Evolutionary conservation across 2,329 filamentous ascomycete genomes (phyloP).

Genomic region (Colletotrichum cereale): DNA sequence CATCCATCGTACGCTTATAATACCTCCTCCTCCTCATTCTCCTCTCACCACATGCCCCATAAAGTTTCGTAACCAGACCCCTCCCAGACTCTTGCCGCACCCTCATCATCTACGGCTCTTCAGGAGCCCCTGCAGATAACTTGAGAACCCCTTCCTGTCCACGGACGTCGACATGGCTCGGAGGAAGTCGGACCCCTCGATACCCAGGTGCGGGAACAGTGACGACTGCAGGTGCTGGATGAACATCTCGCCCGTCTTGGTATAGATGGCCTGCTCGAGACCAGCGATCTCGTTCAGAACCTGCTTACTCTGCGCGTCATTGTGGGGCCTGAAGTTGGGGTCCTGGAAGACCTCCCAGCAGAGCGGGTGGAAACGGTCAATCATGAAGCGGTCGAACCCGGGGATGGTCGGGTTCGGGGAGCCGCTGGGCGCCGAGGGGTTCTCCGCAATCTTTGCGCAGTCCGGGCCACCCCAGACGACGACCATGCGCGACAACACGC

Average conservation of each 20-base stretch:
- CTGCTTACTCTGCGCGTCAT: slow-evolving; percentile 88
- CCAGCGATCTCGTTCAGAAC: slow-evolving; percentile 89
- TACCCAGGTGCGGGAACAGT: slow-evolving; percentile 75
- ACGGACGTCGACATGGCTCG: slow-evolving; percentile 68
- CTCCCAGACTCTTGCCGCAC: neutral
- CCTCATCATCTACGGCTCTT: slow-evolving; percentile 53
- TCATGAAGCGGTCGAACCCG: slow-evolving; percentile 92
- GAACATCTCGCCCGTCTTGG: slow-evolving; percentile 88
- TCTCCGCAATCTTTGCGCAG: slow-evolving; percentile 68
- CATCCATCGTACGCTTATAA: slow-evolving; percentile 29
- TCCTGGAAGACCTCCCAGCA: slow-evolving; percentile 91
- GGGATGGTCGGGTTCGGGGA: slow-evolving; percentile 74
- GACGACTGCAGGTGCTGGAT: slow-evolving; percentile 74
- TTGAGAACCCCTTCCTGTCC: slow-evolving; percentile 72
- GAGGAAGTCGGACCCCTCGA: slow-evolving; percentile 72
- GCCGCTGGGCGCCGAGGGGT: slow-evolving; percentile 62
- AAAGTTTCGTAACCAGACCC: neutral
- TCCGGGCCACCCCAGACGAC: slow-evolving; percentile 92
- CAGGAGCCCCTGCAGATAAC: slow-evolving; percentile 72
- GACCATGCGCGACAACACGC: slow-evolving; percentile 85
- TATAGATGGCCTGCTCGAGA: slow-evolving; percentile 89
- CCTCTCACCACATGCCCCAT: neutral
- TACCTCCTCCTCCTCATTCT: neutral
- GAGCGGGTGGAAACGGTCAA: slow-evolving; percentile 87
- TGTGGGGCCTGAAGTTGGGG: slow-evolving; percentile 80